Evolutionary conservation across 177 flowering plant genomes (phyloP).

Genomic region (Tripterygium wilfordii): DNA sequence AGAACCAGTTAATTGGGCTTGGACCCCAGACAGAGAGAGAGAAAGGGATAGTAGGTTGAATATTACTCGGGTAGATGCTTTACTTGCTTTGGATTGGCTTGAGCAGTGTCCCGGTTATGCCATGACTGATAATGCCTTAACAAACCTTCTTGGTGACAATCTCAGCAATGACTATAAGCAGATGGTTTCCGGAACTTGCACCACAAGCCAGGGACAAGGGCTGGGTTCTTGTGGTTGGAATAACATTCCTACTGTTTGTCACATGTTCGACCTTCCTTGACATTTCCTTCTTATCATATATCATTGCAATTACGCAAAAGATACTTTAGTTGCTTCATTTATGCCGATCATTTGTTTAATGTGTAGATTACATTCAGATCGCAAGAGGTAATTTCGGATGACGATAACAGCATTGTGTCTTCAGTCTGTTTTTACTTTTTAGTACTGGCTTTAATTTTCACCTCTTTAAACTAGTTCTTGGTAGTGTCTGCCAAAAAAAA

Average conservation of each 20-base stretch:
- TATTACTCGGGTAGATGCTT: conserved; percentile 37
- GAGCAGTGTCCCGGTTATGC: conserved; percentile 20
- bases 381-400: too few relatives aligned
- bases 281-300: too few relatives aligned
- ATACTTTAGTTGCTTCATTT: too few relatives aligned
- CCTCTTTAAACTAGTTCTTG: too few relatives aligned
- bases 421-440: too few relatives aligned
- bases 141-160: conserved; percentile 40
- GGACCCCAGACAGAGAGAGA: conserved; percentile 16
- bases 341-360: too few relatives aligned
- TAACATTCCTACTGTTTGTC: conserved; percentile 46
- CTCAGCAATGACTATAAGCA: conserved; percentile 28
- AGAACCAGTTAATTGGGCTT: conserved; percentile 36
- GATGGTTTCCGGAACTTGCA: conserved; percentile 17
- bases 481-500: too few relatives aligned
- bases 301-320: too few relatives aligned
- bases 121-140: conserved; percentile 36
- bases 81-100: conserved; percentile 45
- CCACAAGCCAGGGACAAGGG: conserved; percentile 31
- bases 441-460: too few relatives aligned
- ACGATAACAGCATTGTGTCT: too few relatives aligned
- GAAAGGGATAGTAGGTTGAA: conserved; percentile 20
- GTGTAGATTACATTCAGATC: too few relatives aligned
- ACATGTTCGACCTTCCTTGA: conserved; percentile 36
- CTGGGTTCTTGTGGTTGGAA: conserved; percentile 39